phyloP scores from a whole-genome alignment of 106 monocot genomes.

The Narthecium ossifragum region DNA sequence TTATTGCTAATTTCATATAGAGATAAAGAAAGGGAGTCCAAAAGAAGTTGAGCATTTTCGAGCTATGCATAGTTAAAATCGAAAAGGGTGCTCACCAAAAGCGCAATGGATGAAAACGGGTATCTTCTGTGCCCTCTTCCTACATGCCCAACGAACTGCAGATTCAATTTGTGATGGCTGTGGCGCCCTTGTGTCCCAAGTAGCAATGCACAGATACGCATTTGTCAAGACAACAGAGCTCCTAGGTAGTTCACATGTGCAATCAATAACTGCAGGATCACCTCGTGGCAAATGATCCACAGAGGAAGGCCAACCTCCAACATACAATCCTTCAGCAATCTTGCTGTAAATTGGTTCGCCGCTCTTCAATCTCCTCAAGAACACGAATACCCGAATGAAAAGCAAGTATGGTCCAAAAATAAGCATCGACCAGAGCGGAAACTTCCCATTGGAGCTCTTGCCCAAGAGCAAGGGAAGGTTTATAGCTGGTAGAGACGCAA shows the following conservation, averaged over 20 bases:
- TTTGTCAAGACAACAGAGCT: constrained; percentile 27
- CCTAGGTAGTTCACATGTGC: constrained; percentile 95
- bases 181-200: constrained; percentile 91
- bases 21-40: too few species aligned
- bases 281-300: constrained; percentile 61
- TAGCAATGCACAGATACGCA: constrained; percentile 75
- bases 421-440: constrained; percentile 76
- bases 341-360: constrained; percentile 65
- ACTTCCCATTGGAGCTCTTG: constrained; percentile 68
- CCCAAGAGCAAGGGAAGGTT: constrained; percentile 79
- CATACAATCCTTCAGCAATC: constrained; percentile 73
- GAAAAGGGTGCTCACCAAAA: constrained; percentile 37
- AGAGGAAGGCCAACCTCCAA: constrained; percentile 87
- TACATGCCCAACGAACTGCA: constrained; percentile 79
- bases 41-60: too few species aligned
- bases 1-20: too few species aligned
- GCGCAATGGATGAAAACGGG: constrained; percentile 84
- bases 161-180: constrained; percentile 63
- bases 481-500: constrained; percentile 70
- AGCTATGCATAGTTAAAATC: too few species aligned
- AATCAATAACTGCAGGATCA: constrained; percentile 78
- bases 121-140: constrained; percentile 62
- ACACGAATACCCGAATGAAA: constrained; percentile 51
- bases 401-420: constrained; percentile 60
- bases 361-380: constrained; percentile 51